Percentiles rank a stretch among this genome's conserved stretches.
Conservation (phyloP, 2,329 filamentous ascomycete genomes). For the Hypoxylon sp. region DNA sequence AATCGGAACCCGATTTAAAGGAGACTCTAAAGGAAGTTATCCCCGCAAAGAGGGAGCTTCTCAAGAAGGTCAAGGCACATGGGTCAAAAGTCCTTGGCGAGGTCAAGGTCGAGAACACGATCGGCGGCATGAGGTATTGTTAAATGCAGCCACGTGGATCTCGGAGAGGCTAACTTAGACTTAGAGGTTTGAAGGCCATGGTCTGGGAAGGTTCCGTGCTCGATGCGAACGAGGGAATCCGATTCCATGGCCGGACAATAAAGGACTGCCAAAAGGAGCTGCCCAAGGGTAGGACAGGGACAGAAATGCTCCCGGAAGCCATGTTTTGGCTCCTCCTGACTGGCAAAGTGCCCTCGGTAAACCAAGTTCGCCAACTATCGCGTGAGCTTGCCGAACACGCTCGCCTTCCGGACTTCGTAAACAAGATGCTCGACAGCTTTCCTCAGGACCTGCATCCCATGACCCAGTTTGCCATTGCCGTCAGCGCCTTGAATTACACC, state of each 20-base stretch:
- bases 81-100: slow-evolving; percentile 88
- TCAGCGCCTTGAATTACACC: slow-evolving; percentile 95
- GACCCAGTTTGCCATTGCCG: slow-evolving; percentile 97
- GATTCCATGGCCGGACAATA: slow-evolving; percentile 97
- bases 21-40: slow-evolving; percentile 86
- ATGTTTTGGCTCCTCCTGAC: slow-evolving; percentile 99
- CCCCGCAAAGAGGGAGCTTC: slow-evolving; percentile 90
- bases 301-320: slow-evolving; percentile 97
- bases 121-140: slow-evolving; percentile 87
- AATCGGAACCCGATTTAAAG: slow-evolving; percentile 90
- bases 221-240: slow-evolving; percentile 96
- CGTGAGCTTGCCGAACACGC: slow-evolving; percentile 90
- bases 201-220: slow-evolving; percentile 98
- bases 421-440: slow-evolving; percentile 90
- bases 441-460: slow-evolving; percentile 94
- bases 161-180: slow-evolving; percentile 45
- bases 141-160: slow-evolving; percentile 47
- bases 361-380: slow-evolving; percentile 86
- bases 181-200: slow-evolving; percentile 90
- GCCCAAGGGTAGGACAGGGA: slow-evolving; percentile 91
- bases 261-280: slow-evolving; percentile 96
- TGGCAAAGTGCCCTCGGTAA: slow-evolving; percentile 86
- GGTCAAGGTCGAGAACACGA: slow-evolving; percentile 92
- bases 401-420: slow-evolving; percentile 84
- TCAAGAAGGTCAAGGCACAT: slow-evolving; percentile 93